Percentiles rank a stretch among this genome's conserved stretches.
phyloP scores from a whole-genome alignment of 2,329 filamentous ascomycete genomes.

The Arthrobotrys iridis region DNA sequence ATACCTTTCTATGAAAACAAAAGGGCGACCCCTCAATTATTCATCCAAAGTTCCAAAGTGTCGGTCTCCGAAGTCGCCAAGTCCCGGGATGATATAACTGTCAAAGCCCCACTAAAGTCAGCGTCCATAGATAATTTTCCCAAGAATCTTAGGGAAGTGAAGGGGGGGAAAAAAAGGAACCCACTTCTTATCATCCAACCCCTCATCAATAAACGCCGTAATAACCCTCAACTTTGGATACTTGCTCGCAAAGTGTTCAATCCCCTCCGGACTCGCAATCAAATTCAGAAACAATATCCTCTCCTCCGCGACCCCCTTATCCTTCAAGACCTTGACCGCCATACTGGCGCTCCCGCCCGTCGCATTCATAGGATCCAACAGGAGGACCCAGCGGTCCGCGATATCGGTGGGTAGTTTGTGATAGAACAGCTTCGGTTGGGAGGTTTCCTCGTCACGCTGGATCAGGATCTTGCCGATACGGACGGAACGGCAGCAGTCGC shows the following conservation, averaged over 20 bases:
- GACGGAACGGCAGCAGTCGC: conserved; percentile 97
- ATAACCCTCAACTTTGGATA: conserved; percentile 92
- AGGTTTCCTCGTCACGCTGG: conserved; percentile 94
- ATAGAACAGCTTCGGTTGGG: conserved; percentile 92
- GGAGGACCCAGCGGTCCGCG: conserved; percentile 86
- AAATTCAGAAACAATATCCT: conserved; percentile 95
- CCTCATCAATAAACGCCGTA: conserved; percentile 94
- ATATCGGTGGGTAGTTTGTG: conserved; percentile 97
- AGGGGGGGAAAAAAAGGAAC: conserved; percentile 59
- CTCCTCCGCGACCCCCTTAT: conserved; percentile 90
- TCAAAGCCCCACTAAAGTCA: conserved; percentile 61
- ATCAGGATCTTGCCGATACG: conserved; percentile 98
- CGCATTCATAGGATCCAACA: conserved; percentile 98
- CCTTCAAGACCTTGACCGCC: conserved; percentile 92
- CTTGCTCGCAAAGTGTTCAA: conserved; percentile 85
- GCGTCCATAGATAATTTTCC: background rate
- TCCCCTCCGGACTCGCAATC: conserved; percentile 94
- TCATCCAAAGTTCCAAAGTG: conserved; percentile 79
- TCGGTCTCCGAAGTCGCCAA: conserved; percentile 94
- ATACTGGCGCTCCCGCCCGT: conserved; percentile 96
- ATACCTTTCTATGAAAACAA: background rate
- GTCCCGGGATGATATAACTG: conserved; percentile 92
- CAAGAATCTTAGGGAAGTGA: background rate
- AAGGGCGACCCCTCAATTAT: background rate
- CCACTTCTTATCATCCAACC: conserved; percentile 97